A percentile compares a stretch with the other conserved stretches of the same genome.
These are phyloP conservation scores for Aciculoconidium aculeatum DNA, from an alignment of 805 yeast species.

Conservation along the genomic window DNA sequence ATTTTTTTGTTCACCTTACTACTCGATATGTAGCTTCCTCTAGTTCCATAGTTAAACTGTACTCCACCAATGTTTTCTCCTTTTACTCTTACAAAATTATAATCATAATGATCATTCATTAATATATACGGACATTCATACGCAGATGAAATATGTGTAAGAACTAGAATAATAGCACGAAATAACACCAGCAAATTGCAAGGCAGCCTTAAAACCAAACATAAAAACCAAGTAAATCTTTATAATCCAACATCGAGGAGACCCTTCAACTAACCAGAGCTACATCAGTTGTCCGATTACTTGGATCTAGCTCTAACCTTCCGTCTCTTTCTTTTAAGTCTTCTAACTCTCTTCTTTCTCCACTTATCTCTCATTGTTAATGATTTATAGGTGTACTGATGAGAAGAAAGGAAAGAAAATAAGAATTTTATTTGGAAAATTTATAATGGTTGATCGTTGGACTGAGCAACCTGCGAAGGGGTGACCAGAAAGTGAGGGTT, in stretches of 20 bases:
- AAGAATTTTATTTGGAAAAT: conserved; percentile 4
- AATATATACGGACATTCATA: conserved; percentile 8
- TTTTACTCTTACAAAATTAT: background rate
- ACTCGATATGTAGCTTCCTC: too few relatives aligned
- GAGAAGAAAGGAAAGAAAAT: conserved; percentile 11
- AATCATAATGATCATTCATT: conserved; percentile 9
- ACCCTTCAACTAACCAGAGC: conserved; percentile 2
- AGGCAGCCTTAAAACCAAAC: conserved; percentile 1
- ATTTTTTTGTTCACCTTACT: background rate
- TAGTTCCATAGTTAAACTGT: too few relatives aligned
- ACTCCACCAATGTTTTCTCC: too few relatives aligned
- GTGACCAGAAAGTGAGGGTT: conserved; percentile 1
- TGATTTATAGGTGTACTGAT: conserved; percentile 14
- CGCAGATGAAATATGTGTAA: conserved; percentile 5
- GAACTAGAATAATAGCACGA: conserved; percentile 5
- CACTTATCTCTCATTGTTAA: conserved; percentile 88
- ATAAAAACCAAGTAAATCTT: conserved; percentile 1
- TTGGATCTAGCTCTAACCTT: conserved; percentile 99
- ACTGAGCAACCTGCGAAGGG: conserved; percentile 14
- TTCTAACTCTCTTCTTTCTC: conserved; percentile 99
- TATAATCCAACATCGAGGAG: background rate
- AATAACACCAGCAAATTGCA: conserved; percentile 2
- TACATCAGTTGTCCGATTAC: conserved; percentile 68
- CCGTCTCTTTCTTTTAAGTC: conserved; percentile 99
- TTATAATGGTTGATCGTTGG: conserved; percentile 7